Base-by-base conservation (phyloP, 495 filamentous ascomycete species). In the Penicillium samsonianum region DNA sequence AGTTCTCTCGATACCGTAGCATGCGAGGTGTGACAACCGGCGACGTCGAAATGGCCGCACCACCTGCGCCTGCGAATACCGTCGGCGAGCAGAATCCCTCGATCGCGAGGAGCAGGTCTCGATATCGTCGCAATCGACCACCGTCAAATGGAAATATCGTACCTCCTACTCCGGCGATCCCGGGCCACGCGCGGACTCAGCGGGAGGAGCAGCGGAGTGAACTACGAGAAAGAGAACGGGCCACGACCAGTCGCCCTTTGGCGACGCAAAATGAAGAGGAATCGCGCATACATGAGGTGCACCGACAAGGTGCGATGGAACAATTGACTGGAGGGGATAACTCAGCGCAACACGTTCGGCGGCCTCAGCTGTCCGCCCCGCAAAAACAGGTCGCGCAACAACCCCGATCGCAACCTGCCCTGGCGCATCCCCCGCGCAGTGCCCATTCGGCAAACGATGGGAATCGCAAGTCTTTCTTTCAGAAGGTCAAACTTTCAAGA, bases 41-140 rank as follows among this genome's bases (percentile, higher is more conserved):
- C 37, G 45, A 57, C 30, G 23, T 28, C 38, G 22, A 48, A 14
- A 49, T 57, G 54, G 26, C 44, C 25, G 2, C 53, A 19, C n/a
- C 52, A 5, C 35, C 51, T 17, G 51, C 40, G 8, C 41, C 25
- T 17, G 41, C 23, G 26, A 10, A n/a, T 28, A 53, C 38, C 10
- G n/a, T n/a, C 8, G 23, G 53, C 16, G 62, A 68, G 17, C 44
- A 47, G 33, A 69, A 64, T 53, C 64, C 73, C 35, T 72, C 74
- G 30, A 75, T 83, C 57, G 71, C 77, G 56, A 78, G 78, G 48
- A 84, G 81, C 65, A 84, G 83, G 78, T 83, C 82, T 63, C 78
- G 83, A 46, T 86, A 86, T 61, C 77, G 82, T 19, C 79, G 80
- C 44, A 71, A 71, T 53, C 70, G 71, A 35, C 65, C 67, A 9